Conservation (phyloP, 495 filamentous ascomycete species). For the Penicillium samsonianum region DNA sequence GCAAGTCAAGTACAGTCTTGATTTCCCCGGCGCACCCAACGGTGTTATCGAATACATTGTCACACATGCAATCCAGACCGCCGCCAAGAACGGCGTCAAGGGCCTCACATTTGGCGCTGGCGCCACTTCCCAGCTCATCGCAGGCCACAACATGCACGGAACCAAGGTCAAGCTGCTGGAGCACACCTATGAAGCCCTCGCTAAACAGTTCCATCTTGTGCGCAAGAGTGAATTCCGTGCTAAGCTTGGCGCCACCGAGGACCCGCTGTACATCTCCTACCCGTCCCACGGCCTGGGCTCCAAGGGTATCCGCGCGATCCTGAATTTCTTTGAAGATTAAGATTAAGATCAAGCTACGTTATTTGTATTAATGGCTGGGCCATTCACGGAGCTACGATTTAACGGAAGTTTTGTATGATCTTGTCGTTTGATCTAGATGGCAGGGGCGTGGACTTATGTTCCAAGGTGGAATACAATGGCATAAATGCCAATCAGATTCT, state of each 20-base stretch:
- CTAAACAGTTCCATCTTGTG: constrained; percentile 73
- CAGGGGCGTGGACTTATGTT: constrained; percentile 4
- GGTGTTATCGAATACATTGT: constrained; percentile 81
- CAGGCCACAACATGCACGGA: constrained; percentile 74
- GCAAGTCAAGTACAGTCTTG: constrained; percentile 86
- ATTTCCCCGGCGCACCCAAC: constrained; percentile 76
- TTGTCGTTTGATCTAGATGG: constrained; percentile 5
- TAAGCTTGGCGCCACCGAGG: constrained; percentile 78
- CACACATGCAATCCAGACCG: constrained; percentile 70
- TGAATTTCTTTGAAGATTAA: constrained; percentile 81
- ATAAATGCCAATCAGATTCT: background rate
- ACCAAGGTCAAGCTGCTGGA: constrained; percentile 70
- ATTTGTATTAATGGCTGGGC: background rate
- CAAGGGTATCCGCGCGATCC: constrained; percentile 69
- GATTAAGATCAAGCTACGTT: background rate
- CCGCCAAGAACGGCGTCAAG: constrained; percentile 61
- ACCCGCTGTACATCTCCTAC: constrained; percentile 79
- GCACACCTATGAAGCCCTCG: constrained; percentile 74
- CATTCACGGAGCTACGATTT: constrained; percentile 10
- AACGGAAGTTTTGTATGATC: constrained; percentile 4
- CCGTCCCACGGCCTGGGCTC: constrained; percentile 77
- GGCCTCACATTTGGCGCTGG: constrained; percentile 79
- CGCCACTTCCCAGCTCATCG: constrained; percentile 63
- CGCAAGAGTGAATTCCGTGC: constrained; percentile 84
- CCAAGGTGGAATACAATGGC: background rate